Base-by-base conservation (phyloP, 2,329 filamentous ascomycete genomes). In the Talaromyces sp. region DNA sequence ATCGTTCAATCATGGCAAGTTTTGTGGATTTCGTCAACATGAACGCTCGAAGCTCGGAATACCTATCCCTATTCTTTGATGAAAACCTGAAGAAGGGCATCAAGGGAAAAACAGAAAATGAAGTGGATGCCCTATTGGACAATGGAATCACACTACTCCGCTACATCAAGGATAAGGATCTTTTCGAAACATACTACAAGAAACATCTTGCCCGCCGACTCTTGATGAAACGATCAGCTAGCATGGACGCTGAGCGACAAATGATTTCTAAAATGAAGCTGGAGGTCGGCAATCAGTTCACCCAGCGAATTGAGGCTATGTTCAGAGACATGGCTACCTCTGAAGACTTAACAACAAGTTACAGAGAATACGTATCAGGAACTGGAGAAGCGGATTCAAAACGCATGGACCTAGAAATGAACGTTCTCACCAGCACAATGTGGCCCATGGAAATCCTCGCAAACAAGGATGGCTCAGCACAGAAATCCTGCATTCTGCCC, bases 251-350 rank as follows among this genome's bases (percentile, higher is more conserved):
- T 1, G 94, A 99, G 75, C 92, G 93, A 70, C 88, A 94, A 66
- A 95, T 99, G 84, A 94, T 99, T 47, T 88, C 87, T 0, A 89
- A 93, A 58, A 97, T 99, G 91, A 97, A 97, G 81, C 85, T 94
- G 67, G 93, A 97, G 70, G 85, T 97, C 47, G 94, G 94, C 35
- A 96, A 95, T 70, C 87, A 91, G 62, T 97, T 97, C 70, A 97
- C 94, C 0, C 80, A 85, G 66, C 96, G 95, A 70, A 85, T 99
- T 40, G 94, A 99, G 69, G 89, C 91, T 60, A 97, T 99, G 91
- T 97, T 99, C 78, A 92, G 91, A 74, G 94, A 99, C 67, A 92
- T 97, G 84, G 85, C 87, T 14, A 86, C 92, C 11, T 97, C 92
- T 0, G 86, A 88, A 49, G 93, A 96, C 60, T 81, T 97, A 22